Conservation (phyloP, 768 basidiomycete genomes). For the Lanmaoa pseudosensibilis region DNA sequence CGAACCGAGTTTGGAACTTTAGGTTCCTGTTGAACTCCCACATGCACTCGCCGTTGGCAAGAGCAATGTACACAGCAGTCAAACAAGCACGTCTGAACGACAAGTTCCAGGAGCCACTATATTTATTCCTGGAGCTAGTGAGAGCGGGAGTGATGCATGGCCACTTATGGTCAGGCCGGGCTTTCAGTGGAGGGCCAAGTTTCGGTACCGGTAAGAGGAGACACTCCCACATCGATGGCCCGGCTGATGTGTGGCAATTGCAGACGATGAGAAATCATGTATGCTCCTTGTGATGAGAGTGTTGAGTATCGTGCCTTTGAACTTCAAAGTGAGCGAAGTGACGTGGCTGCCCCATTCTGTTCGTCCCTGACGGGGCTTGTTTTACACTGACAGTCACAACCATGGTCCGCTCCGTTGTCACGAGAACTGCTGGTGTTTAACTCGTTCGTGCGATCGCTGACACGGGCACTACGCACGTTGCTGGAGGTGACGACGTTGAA, state of each 20-base stretch:
- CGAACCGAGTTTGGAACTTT: conserved; percentile 15
- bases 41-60: conserved; percentile 83
- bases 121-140: conserved; percentile 92
- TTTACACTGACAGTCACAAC: conserved; percentile 56
- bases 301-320: conserved; percentile 90
- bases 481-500: conserved; percentile 90
- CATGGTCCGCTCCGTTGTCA: conserved; percentile 95
- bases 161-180: conserved; percentile 82
- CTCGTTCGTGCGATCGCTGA: conserved; percentile 90
- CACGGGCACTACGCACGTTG: conserved; percentile 85
- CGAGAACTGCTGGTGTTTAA: conserved; percentile 98
- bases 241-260: conserved; percentile 25
- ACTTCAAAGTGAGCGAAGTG: conserved; percentile 72
- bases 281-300: conserved; percentile 97
- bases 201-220: conserved; percentile 76
- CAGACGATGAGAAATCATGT: conserved; percentile 91
- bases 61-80: conserved; percentile 86
- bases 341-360: no score
- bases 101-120: conserved; percentile 97
- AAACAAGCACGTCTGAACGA: conserved; percentile 83
- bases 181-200: conserved; percentile 92
- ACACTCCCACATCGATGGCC: conserved; percentile 32
- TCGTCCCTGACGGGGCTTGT: conserved; percentile 14
- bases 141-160: conserved; percentile 97
- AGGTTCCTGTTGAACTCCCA: conserved; percentile 91